Evolutionary conservation across 495 filamentous ascomycete species (phyloP).

Genomic region (Talaromyces ruber): DNA sequence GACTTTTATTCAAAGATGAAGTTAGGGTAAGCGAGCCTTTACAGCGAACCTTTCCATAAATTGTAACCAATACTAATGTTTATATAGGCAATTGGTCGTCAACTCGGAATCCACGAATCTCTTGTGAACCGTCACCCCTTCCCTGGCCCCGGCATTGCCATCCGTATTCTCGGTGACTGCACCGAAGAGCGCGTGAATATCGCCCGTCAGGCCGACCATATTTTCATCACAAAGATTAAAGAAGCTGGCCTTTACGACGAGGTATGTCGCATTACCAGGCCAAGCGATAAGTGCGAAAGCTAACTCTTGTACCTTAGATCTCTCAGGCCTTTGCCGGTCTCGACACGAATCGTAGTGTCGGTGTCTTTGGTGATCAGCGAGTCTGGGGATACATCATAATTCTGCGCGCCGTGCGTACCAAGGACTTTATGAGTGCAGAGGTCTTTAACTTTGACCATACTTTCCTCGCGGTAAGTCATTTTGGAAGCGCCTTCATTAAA

Average conservation of each 20-base stretch:
- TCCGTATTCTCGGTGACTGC: slow-evolving; percentile 85
- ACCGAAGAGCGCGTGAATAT: slow-evolving; percentile 72
- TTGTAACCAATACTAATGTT: neutral
- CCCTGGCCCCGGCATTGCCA: slow-evolving; percentile 70
- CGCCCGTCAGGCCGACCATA: slow-evolving; percentile 69
- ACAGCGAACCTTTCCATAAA: neutral
- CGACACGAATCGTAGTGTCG: slow-evolving; percentile 35
- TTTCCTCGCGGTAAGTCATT: slow-evolving; percentile 38
- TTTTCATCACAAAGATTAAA: slow-evolving; percentile 76
- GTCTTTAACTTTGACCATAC: slow-evolving; percentile 56
- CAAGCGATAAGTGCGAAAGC: neutral
- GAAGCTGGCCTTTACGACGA: slow-evolving; percentile 71
- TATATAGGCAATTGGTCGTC: slow-evolving; percentile 37
- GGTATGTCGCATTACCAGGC: neutral
- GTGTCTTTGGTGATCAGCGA: slow-evolving; percentile 71
- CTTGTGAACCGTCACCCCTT: slow-evolving; percentile 74
- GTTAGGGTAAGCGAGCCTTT: neutral
- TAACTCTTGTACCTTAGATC: slow-evolving; percentile 36
- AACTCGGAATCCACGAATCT: slow-evolving; percentile 67
- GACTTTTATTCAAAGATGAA: neutral
- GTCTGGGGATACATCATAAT: slow-evolving; percentile 43
- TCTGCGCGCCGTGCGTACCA: slow-evolving; percentile 67
- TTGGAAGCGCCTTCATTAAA: neutral
- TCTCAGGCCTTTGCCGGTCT: slow-evolving; percentile 80
- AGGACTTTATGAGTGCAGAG: slow-evolving; percentile 79